Conservation (phyloP, 768 basidiomycete genomes). For the Flagelloscypha sp. region DNA sequence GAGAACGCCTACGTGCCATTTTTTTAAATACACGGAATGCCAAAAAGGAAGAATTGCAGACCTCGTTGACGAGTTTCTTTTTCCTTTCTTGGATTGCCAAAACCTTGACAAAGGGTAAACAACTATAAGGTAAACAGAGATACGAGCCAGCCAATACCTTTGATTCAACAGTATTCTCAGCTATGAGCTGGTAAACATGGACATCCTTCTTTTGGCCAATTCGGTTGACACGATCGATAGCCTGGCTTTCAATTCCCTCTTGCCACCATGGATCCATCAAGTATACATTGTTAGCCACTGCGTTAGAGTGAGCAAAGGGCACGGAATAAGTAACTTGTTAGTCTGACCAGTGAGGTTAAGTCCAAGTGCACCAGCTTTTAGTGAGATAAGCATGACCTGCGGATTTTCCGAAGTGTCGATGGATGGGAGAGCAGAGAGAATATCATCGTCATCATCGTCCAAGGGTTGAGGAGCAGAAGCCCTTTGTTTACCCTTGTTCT, state of each 20-base stretch:
- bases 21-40: not conserved
- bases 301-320: not conserved
- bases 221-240: constrained; percentile 73
- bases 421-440: constrained; percentile 5
- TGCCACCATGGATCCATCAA: constrained; percentile 91
- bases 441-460: constrained; percentile 22
- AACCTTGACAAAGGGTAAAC: constrained; percentile 28
- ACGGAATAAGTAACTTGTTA: not conserved
- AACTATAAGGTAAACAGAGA: not conserved
- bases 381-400: constrained; percentile 76
- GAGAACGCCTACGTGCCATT: constrained; percentile 61
- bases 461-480: too few species aligned
- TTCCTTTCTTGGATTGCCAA: constrained; percentile 85
- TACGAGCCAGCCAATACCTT: constrained; percentile 38
- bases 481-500: too few species aligned
- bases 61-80: constrained; percentile 71
- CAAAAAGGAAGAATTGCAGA: constrained; percentile 16
- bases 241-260: constrained; percentile 81
- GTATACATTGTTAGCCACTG: constrained; percentile 78
- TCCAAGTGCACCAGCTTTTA: constrained; percentile 83
- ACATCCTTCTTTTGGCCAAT: constrained; percentile 82
- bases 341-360: constrained; percentile 65
- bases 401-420: constrained; percentile 38
- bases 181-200: constrained; percentile 83
- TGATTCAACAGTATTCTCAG: constrained; percentile 82